Base-by-base conservation (phyloP, 805 yeast species). In the Candida berthetii region DNA sequence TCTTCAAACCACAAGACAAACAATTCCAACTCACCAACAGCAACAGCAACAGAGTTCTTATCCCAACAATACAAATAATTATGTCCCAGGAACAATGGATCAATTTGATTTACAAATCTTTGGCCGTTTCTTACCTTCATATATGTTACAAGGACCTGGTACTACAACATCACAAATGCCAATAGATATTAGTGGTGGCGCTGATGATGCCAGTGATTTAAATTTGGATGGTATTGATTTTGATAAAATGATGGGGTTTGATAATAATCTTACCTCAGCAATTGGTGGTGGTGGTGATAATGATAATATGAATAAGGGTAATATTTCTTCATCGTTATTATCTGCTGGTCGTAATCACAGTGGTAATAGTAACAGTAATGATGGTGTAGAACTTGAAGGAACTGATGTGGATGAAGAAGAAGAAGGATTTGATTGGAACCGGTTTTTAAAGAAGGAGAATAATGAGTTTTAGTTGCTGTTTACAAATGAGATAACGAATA, bases 81-180 rank as follows among this genome's bases (percentile, higher is more conserved):
- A 82, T 50, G 69, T 82, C 35, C 83, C 88, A 3, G 90, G 91
- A 1, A 79, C 83, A 28, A 82, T 86, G 69, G 95, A 87, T 58
- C 83, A 82, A 46, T 64, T 88, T 39, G 96, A 88, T 57, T 74
- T 85, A 46, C 89, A 86, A 54, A 71, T 88, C 15, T 87, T 88
- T 66, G 96, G 96, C 1, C 66, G 82, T 25, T 81, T 82, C 46
- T 57, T 86, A 35, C 96, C 96, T 1, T 89, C 93, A 0, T 84
- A 83, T 54, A 84, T 85, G 91, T 68, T 80, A 22, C 60, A 59
- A 37, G 44, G 38, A 17, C 25, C 47, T 9, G 32, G 34, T 4
- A 25, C 18, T 13, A 36, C 25, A 17, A 14, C 11, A 10, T 19
- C 4, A 22, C 34, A 24, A 15, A 18, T 16, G 20, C 20, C 20